Conservation (phyloP, 805 yeast species). For the Saccharomycopsis olivae region DNA sequence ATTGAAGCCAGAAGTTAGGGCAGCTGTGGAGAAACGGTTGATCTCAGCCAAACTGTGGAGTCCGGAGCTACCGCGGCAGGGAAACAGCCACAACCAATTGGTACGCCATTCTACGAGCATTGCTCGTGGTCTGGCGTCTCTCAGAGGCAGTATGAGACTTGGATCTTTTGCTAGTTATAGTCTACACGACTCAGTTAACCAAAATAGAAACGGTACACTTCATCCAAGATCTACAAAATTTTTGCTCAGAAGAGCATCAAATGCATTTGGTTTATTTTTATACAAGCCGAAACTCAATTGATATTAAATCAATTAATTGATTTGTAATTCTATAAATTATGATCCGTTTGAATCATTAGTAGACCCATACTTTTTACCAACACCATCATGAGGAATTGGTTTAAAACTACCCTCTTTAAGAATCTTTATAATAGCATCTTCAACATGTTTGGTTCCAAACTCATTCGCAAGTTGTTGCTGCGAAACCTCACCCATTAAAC, state of each 20-base stretch:
- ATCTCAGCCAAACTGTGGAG: constrained; percentile 28
- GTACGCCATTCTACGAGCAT: neutral
- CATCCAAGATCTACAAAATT: neutral
- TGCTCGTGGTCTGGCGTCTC: neutral
- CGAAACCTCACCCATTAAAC: constrained; percentile 64
- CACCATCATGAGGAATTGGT: constrained; percentile 19
- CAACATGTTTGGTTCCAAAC: constrained; percentile 47
- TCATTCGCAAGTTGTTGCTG: constrained; percentile 52
- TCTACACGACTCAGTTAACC: neutral
- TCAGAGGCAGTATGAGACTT: neutral
- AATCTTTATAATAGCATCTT: constrained; percentile 50
- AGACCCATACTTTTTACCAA: constrained; percentile 23
- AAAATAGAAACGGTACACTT: neutral
- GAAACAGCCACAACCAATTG: neutral
- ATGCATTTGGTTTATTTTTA: constrained; percentile 1
- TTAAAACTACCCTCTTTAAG: constrained; percentile 50
- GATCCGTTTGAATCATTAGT: constrained; percentile 33
- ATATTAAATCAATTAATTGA: neutral
- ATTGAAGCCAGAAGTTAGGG: constrained; percentile 20
- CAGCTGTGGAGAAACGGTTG: constrained; percentile 23
- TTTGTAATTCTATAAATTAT: no score
- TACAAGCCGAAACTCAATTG: neutral
- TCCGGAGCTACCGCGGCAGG: constrained; percentile 21
- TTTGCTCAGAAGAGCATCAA: constrained; percentile 3
- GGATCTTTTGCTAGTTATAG: neutral